phyloP scores from a whole-genome alignment of 768 basidiomycete species.

The Mycena capillaripes region DNA sequence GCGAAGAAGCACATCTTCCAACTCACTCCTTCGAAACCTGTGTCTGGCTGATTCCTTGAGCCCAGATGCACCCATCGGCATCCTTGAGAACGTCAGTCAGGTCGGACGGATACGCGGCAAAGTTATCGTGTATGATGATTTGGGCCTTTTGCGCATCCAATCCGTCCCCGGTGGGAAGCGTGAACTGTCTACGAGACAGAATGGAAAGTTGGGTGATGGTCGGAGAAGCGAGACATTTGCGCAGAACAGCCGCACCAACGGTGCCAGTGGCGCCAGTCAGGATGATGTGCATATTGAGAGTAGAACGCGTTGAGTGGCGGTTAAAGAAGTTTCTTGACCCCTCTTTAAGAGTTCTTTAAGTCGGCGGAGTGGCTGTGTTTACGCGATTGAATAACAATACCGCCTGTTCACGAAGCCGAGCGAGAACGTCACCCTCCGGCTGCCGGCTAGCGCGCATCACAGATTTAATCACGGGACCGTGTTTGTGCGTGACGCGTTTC shows the following conservation, averaged over 20 bases:
- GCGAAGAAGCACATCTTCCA: not conserved
- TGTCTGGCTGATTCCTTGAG: slow-evolving; percentile 43
- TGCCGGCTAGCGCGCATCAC: too few relatives aligned
- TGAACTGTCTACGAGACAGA: slow-evolving; percentile 40
- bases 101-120: slow-evolving; percentile 33
- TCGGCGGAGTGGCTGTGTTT: too few relatives aligned
- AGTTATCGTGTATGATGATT: slow-evolving; percentile 43
- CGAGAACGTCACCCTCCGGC: too few relatives aligned
- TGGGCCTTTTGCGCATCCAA: slow-evolving; percentile 39
- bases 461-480: too few relatives aligned
- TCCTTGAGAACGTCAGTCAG: slow-evolving; percentile 37
- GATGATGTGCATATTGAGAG: slow-evolving; percentile 45
- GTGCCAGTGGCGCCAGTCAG: slow-evolving; percentile 43
- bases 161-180: slow-evolving; percentile 25
- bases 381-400: too few relatives aligned
- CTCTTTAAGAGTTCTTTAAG: too few relatives aligned
- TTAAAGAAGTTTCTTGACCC: too few relatives aligned
- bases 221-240: slow-evolving; percentile 40
- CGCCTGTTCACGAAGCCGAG: too few relatives aligned
- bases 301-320: too few relatives aligned
- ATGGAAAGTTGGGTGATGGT: slow-evolving; percentile 43
- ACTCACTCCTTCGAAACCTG: slow-evolving; percentile 43
- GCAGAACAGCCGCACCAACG: slow-evolving; percentile 41
- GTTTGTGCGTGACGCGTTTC: too few relatives aligned
- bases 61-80: slow-evolving; percentile 45